phyloP scores from a whole-genome alignment of 805 yeast species.

The Pichia gijzeniarum region DNA sequence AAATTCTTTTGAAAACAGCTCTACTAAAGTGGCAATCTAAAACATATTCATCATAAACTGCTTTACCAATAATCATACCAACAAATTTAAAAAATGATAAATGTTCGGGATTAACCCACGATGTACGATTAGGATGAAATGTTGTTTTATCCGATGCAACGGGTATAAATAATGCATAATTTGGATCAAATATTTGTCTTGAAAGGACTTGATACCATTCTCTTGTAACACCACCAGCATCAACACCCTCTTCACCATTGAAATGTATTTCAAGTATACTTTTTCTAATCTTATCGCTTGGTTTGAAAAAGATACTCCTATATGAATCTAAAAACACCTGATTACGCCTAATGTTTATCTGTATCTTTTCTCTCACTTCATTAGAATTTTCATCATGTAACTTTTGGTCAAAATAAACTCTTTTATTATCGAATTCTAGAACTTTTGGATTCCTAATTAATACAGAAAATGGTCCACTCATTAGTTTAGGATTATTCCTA shows the following conservation, averaged over 20 bases:
- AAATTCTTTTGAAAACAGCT: slow-evolving; percentile 84
- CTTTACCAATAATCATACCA: slow-evolving; percentile 92
- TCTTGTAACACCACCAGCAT: slow-evolving; percentile 96
- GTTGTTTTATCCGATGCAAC: slow-evolving; percentile 90
- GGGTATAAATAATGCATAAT: slow-evolving; percentile 85
- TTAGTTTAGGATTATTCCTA: slow-evolving; percentile 78
- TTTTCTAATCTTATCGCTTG: slow-evolving; percentile 63
- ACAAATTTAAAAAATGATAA: slow-evolving; percentile 87
- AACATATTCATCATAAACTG: slow-evolving; percentile 78
- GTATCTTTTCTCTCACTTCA: slow-evolving; percentile 39
- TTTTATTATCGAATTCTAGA: slow-evolving; percentile 90
- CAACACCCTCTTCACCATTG: slow-evolving; percentile 92
- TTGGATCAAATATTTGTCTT: slow-evolving; percentile 93
- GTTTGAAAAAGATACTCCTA: slow-evolving; percentile 71
- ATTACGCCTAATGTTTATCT: slow-evolving; percentile 72
- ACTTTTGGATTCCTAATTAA: slow-evolving; percentile 83
- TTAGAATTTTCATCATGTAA: slow-evolving; percentile 45
- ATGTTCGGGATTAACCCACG: slow-evolving; percentile 91
- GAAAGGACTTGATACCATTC: slow-evolving; percentile 97
- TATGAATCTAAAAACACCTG: slow-evolving; percentile 91
- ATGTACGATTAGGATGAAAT: slow-evolving; percentile 90
- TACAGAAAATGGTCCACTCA: slow-evolving; percentile 94
- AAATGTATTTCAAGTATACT: slow-evolving; percentile 76
- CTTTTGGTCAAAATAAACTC: slow-evolving; percentile 73
- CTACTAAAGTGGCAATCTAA: slow-evolving; percentile 93